Conservation (phyloP, 1,284 basidiomycete genomes). For the Microbotryum violaceum region DNA sequence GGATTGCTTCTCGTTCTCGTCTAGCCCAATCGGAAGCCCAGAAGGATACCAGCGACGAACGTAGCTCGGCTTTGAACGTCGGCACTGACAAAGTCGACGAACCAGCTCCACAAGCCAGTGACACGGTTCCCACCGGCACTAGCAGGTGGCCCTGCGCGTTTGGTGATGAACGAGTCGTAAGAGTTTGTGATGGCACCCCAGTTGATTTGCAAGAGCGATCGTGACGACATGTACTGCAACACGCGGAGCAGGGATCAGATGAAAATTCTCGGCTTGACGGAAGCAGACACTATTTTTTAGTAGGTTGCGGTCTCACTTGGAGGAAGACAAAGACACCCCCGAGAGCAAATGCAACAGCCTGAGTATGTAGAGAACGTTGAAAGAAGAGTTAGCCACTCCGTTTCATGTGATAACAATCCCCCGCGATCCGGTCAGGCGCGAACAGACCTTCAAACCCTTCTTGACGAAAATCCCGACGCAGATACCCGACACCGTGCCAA, state of each 20-base stretch:
- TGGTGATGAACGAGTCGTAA: conserved; percentile 32
- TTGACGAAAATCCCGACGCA: conserved; percentile 36
- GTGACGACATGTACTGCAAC: conserved; percentile 34
- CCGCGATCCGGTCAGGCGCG: too few species aligned
- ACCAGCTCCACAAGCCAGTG: conserved; percentile 18
- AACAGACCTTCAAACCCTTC: conserved; percentile 32
- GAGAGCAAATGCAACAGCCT: conserved; percentile 32
- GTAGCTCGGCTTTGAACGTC: conserved; percentile 34
- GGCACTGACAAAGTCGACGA: conserved; percentile 34
- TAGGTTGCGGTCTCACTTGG: conserved; percentile 17
- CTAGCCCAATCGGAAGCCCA: conserved; percentile 29
- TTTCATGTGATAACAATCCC: too few species aligned
- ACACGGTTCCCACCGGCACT: conserved; percentile 25
- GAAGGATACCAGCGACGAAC: conserved; percentile 31
- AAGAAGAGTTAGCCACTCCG: too few species aligned
- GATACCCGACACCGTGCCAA: conserved; percentile 34
- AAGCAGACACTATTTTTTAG: too few species aligned
- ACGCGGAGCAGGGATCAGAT: background rate
- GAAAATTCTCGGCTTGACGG: background rate
- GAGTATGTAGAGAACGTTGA: background rate
- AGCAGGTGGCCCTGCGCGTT: conserved; percentile 11
- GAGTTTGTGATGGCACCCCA: conserved; percentile 28
- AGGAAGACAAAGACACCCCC: conserved; percentile 34
- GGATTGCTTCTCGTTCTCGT: background rate
- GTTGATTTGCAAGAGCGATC: conserved; percentile 32